Conservation (phyloP, 768 basidiomycete genomes). For the Rhizopogon sp. region DNA sequence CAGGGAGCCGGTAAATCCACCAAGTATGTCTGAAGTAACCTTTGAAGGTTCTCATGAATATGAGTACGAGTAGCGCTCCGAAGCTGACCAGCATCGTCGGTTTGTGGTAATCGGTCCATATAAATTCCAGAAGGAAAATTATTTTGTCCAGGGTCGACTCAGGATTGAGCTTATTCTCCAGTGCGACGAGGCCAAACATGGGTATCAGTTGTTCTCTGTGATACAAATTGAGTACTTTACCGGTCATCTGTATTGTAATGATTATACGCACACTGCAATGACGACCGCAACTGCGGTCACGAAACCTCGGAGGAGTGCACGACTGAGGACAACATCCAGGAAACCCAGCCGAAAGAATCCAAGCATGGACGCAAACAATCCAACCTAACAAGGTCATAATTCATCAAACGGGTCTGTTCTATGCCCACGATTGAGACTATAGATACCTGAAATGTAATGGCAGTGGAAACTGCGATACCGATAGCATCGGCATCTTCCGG, state of each 20-base stretch:
- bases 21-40: slow-evolving; percentile 51
- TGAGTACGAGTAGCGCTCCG: slow-evolving; percentile 58
- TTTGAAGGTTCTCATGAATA: slow-evolving; percentile 58
- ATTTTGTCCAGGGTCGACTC: slow-evolving; percentile 74
- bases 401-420: neutral
- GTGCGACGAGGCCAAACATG: slow-evolving; percentile 73
- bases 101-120: slow-evolving; percentile 50
- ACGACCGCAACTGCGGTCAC: slow-evolving; percentile 81
- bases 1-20: slow-evolving; percentile 80
- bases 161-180: slow-evolving; percentile 52
- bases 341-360: slow-evolving; percentile 90
- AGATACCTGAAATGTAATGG: slow-evolving; percentile 77
- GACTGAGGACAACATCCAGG: slow-evolving; percentile 88
- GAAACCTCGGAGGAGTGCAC: slow-evolving; percentile 84
- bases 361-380: slow-evolving; percentile 78
- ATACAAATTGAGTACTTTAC: neutral
- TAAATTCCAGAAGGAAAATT: slow-evolving; percentile 63
- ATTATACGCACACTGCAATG: slow-evolving; percentile 65
- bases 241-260: neutral
- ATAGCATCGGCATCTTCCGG: slow-evolving; percentile 40
- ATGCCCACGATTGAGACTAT: neutral
- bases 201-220: slow-evolving; percentile 79
- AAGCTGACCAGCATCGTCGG: slow-evolving; percentile 75
- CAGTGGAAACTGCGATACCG: slow-evolving; percentile 67
- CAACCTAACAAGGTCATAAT: slow-evolving; percentile 45